phyloP scores from a whole-genome alignment of 2,329 filamentous ascomycete genomes.

The Epicoccum nigrum region DNA sequence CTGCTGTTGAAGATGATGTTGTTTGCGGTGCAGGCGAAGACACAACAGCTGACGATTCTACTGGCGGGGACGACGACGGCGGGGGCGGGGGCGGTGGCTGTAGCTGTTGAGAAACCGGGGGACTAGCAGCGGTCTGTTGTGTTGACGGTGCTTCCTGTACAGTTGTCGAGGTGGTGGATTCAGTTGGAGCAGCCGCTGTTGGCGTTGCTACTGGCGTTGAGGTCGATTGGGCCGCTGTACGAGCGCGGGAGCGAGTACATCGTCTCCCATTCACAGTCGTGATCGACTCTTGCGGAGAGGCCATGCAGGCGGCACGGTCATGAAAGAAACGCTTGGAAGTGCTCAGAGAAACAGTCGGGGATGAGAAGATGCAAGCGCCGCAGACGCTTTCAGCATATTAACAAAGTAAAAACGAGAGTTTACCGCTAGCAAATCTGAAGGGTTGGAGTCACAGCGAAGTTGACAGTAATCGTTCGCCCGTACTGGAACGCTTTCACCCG shows the following conservation, averaged over 20 bases:
- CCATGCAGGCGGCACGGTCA: conserved; percentile 46
- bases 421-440: conserved; percentile 31
- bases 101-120: conserved; percentile 22
- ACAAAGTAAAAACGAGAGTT: conserved; percentile 35
- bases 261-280: conserved; percentile 48
- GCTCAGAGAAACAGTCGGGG: conserved; percentile 38
- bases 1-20: conserved; percentile 40
- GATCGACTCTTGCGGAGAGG: conserved; percentile 44
- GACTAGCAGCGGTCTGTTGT: conserved; percentile 26
- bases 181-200: conserved; percentile 26
- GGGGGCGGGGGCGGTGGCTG: conserved; percentile 22
- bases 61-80: conserved; percentile 19
- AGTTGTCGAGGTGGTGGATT: conserved; percentile 27
- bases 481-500: conserved; percentile 41
- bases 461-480: conserved; percentile 34
- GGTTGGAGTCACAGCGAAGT: conserved; percentile 31
- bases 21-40: conserved; percentile 30
- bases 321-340: conserved; percentile 38
- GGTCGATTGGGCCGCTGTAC: conserved; percentile 37
- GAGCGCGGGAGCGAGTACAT: conserved; percentile 48
- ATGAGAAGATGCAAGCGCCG: conserved; percentile 39
- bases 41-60: conserved; percentile 19
- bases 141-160: conserved; percentile 30
- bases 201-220: conserved; percentile 21
- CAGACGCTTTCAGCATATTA: conserved; percentile 47